These are phyloP conservation scores for Monilinia polystroma DNA, from an alignment of 2,329 filamentous ascomycete genomes.

Conservation along the genomic window DNA sequence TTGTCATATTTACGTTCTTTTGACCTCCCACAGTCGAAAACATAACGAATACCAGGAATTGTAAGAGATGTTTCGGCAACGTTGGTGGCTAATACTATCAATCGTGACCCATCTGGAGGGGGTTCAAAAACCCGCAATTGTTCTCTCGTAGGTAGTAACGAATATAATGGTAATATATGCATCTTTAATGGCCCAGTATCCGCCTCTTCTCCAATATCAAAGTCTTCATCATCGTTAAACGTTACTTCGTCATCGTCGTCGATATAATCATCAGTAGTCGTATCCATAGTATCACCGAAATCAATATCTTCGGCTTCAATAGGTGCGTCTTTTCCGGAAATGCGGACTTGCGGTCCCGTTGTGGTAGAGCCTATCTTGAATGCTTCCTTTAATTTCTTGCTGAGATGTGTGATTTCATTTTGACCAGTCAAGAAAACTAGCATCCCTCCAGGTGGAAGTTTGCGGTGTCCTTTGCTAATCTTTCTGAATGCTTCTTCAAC, in stretches of 20 bases:
- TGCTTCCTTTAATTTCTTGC: constrained; percentile 70
- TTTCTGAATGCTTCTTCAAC: constrained; percentile 88
- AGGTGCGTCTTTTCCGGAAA: constrained; percentile 74
- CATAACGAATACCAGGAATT: constrained; percentile 91
- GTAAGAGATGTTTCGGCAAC: constrained; percentile 97
- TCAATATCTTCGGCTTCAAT: constrained; percentile 86
- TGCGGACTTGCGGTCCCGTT: constrained; percentile 65
- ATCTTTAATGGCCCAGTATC: constrained; percentile 68
- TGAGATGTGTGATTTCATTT: constrained; percentile 83
- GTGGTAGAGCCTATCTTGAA: constrained; percentile 50
- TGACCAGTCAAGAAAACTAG: constrained; percentile 93
- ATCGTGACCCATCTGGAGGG: constrained; percentile 75
- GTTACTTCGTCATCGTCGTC: constrained; percentile 64
- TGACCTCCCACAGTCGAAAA: constrained; percentile 89
- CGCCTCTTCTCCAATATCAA: constrained; percentile 66
- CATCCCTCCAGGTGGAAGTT: constrained; percentile 86
- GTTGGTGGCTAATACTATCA: constrained; percentile 91
- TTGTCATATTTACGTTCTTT: constrained; percentile 90
- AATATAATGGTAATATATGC: constrained; percentile 91
- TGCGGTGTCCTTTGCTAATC: constrained; percentile 81
- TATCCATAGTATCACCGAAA: constrained; percentile 64
- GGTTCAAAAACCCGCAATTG: constrained; percentile 88
- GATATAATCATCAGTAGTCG: constrained; percentile 55
- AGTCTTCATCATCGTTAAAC: constrained; percentile 44
- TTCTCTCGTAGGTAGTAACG: constrained; percentile 83